Evolutionary conservation across 441 rosid genomes (phyloP), one percentile per base, ranked within the genome.

Genomic region (Dalechampia spathulata): DNA sequence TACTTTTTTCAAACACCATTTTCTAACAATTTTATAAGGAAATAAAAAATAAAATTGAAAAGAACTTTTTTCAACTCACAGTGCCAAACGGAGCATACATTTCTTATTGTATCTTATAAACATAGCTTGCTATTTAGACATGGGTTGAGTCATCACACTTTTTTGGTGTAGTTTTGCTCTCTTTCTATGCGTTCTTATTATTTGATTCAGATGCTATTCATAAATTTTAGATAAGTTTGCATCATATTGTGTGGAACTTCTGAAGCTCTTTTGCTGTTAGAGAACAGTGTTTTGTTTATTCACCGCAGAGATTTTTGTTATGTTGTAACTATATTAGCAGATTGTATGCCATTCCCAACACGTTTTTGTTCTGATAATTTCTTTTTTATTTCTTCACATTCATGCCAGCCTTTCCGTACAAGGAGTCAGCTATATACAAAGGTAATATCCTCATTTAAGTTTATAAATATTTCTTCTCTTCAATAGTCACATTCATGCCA

Each of bases 401-500:
- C 61, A 50, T 23, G 52, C 40, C 85, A 86, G 95, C 98, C 98
- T 47, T 83, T 88, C 57, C 87, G 17, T 32, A 83, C 93, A 1
- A 86, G 95, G 74, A 92, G 83, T 60, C 84, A 51, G 40, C 83
- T 92, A 27, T 92, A 79, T 59, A 74, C 82, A 11, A 88, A 84
- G 94, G 98, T 91, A 61, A 73, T 47, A 25, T 42, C 56, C 38
- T 38, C 41, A 39, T 44, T 11, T 28, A 17, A 28, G 25, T 40
- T 2, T 48, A 54, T 34, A 32, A 17, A 47, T 59, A 57, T 41
- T 10, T 2, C 13, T 41, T 41, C 21, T 41, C n/a, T 41, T 41
- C 3, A 41, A 21, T 41, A 41, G n/a, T 16, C 7, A 6, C 16
- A 5, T 7, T 5, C 9, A 34, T 38, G 2, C 2, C 4, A 37